Evolutionary conservation across 805 yeast species (phyloP).

Genomic region (Nakazawaea ishiwadae): DNA sequence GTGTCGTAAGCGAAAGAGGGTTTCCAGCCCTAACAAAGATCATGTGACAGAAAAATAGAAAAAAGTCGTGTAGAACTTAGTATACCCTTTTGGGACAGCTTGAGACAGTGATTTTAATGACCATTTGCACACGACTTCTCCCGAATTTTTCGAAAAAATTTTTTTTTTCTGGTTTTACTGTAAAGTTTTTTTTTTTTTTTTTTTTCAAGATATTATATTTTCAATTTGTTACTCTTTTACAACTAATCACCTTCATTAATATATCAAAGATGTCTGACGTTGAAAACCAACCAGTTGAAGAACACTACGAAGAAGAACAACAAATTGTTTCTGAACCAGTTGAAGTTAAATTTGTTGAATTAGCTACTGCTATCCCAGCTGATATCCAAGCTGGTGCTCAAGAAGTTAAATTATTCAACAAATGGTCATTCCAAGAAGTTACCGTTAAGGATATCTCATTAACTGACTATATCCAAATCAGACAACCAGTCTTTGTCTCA

Average conservation of each 20-base stretch:
- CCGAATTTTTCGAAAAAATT: background rate
- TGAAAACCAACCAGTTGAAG: slow-evolving; percentile 53
- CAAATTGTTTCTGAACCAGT: slow-evolving; percentile 81
- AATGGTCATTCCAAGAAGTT: slow-evolving; percentile 98
- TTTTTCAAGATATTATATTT: background rate
- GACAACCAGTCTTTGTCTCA: slow-evolving; percentile 95
- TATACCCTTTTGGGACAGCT: too few relatives aligned
- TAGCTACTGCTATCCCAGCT: slow-evolving; percentile 96
- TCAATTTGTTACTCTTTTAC: background rate
- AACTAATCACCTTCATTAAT: background rate
- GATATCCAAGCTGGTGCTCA: slow-evolving; percentile 94
- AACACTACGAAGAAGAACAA: slow-evolving; percentile 50
- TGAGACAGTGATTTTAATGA: too few relatives aligned
- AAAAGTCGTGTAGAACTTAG: too few relatives aligned
- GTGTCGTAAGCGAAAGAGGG: too few relatives aligned
- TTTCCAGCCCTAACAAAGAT: too few relatives aligned
- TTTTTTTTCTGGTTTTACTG: background rate
- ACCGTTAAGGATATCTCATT: slow-evolving; percentile 97
- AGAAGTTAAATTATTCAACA: slow-evolving; percentile 98
- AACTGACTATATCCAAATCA: slow-evolving; percentile 97
- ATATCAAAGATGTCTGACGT: slow-evolving; percentile 72
- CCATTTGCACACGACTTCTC: too few relatives aligned
- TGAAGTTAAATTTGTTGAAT: slow-evolving; percentile 72
- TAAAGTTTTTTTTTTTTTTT: background rate
- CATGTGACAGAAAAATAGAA: too few relatives aligned